Conservation (phyloP, 345 rosid genomes). For the Kernera saxatilis region DNA sequence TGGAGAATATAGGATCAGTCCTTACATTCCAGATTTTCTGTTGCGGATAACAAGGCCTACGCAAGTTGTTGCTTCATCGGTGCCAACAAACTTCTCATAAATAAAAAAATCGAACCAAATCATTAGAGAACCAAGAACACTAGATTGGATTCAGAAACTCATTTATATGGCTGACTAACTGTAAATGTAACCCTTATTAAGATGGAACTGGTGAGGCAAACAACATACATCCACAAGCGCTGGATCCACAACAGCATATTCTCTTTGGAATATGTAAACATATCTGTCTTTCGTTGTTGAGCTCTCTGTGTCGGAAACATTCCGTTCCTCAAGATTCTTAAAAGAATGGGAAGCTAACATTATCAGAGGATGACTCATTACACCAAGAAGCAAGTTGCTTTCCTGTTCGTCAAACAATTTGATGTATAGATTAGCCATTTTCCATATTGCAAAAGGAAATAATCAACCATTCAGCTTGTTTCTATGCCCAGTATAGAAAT, state of each 20-base stretch:
- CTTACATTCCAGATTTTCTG: conserved; percentile 65
- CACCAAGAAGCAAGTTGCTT: conserved; percentile 33
- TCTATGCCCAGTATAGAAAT: not conserved
- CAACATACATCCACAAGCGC: conserved; percentile 58
- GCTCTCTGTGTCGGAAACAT: conserved; percentile 29
- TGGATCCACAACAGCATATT: conserved; percentile 70
- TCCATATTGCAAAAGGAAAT: not conserved
- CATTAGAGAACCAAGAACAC: not conserved
- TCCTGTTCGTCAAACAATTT: conserved; percentile 36
- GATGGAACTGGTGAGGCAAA: not conserved
- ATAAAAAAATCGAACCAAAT: not conserved
- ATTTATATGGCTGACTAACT: not conserved
- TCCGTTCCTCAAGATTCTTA: conserved; percentile 44
- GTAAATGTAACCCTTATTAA: not conserved
- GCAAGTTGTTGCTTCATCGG: conserved; percentile 92
- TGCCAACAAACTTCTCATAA: conserved; percentile 54
- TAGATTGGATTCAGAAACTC: not conserved
- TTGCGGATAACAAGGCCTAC: conserved; percentile 74
- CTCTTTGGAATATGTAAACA: conserved; percentile 78
- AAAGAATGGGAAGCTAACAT: conserved; percentile 45
- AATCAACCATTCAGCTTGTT: not conserved
- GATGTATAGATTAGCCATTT: not conserved
- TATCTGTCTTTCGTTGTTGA: conserved; percentile 28
- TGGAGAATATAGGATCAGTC: not conserved
- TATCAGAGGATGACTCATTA: conserved; percentile 60